Percentiles rank a stretch among this genome's conserved stretches.
Conservation (phyloP, 192 early-diverging fungal genomes). For the Coemansia sp. region DNA sequence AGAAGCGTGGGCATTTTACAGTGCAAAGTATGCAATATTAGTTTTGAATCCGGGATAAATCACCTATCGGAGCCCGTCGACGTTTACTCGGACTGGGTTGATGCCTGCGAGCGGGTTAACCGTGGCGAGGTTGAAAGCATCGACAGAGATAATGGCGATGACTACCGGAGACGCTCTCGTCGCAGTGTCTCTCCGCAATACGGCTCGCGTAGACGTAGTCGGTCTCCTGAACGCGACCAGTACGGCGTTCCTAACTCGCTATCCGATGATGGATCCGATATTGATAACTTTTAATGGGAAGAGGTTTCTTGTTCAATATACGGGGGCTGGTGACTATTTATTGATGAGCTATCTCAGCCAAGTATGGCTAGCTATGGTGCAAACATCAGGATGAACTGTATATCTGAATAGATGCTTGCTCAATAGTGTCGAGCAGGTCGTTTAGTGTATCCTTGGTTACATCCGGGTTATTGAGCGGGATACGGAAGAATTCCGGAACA, state of each 20-base stretch:
- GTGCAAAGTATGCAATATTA: slow-evolving; percentile 77
- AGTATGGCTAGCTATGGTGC: too few relatives aligned
- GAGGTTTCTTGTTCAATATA: neutral
- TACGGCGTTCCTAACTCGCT: slow-evolving; percentile 30
- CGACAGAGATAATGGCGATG: neutral
- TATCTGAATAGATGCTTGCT: slow-evolving; percentile 27
- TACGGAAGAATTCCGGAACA: slow-evolving; percentile 66
- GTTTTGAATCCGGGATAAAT: slow-evolving; percentile 70
- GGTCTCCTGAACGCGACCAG: slow-evolving; percentile 14
- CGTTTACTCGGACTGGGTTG: slow-evolving; percentile 90
- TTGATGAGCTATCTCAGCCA: too few relatives aligned
- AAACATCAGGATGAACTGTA: neutral
- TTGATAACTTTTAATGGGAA: slow-evolving; percentile 35
- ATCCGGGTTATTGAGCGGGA: slow-evolving; percentile 66
- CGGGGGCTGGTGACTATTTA: too few relatives aligned
- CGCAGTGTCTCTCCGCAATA: too few relatives aligned
- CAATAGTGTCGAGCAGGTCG: slow-evolving; percentile 57
- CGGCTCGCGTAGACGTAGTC: neutral
- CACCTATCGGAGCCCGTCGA: slow-evolving; percentile 75
- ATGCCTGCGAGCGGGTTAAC: slow-evolving; percentile 68
- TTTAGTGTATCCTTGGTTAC: slow-evolving; percentile 54
- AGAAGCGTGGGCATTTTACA: slow-evolving; percentile 68
- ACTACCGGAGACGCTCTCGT: neutral
- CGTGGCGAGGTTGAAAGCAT: neutral
- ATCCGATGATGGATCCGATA: slow-evolving; percentile 31